Conservation (phyloP, 805 yeast genomes). For the Myxozyma melibiosi region DNA sequence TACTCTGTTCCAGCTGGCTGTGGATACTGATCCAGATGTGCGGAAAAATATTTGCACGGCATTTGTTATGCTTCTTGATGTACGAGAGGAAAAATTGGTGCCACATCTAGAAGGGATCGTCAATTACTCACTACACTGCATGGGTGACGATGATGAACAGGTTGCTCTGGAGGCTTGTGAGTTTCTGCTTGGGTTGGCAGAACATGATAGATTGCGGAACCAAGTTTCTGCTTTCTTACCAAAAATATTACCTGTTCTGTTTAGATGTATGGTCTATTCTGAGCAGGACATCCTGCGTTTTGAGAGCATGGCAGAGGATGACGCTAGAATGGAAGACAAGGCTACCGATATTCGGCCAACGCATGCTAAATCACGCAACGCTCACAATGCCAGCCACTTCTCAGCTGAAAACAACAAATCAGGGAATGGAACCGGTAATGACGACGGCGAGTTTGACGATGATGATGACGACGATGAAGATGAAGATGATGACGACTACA, state of each 20-base stretch:
- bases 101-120: slow-evolving; percentile 88
- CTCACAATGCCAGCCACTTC: slow-evolving; percentile 18
- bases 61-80: slow-evolving; percentile 69
- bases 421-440: slow-evolving; percentile 9
- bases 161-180: slow-evolving; percentile 94
- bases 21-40: slow-evolving; percentile 59
- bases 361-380: slow-evolving; percentile 64
- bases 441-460: slow-evolving; percentile 42
- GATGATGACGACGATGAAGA: slow-evolving; percentile 62
- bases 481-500: slow-evolving; percentile 74
- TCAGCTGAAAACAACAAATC: neutral
- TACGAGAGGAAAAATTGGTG: slow-evolving; percentile 74
- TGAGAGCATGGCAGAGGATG: slow-evolving; percentile 71
- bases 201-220: slow-evolving; percentile 50
- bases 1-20: slow-evolving; percentile 69
- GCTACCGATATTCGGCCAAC: slow-evolving; percentile 88
- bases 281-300: slow-evolving; percentile 73
- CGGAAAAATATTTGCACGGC: slow-evolving; percentile 76
- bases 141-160: slow-evolving; percentile 63
- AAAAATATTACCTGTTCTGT: slow-evolving; percentile 71
- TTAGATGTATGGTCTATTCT: slow-evolving; percentile 83
- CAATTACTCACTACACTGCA: slow-evolving; percentile 77
- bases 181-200: slow-evolving; percentile 74
- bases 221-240: slow-evolving; percentile 60
- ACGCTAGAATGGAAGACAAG: slow-evolving; percentile 74